These are phyloP conservation scores for Entophlyctis helioformis DNA, from an alignment of 192 early-diverging fungal genomes.

Conservation along the genomic window DNA sequence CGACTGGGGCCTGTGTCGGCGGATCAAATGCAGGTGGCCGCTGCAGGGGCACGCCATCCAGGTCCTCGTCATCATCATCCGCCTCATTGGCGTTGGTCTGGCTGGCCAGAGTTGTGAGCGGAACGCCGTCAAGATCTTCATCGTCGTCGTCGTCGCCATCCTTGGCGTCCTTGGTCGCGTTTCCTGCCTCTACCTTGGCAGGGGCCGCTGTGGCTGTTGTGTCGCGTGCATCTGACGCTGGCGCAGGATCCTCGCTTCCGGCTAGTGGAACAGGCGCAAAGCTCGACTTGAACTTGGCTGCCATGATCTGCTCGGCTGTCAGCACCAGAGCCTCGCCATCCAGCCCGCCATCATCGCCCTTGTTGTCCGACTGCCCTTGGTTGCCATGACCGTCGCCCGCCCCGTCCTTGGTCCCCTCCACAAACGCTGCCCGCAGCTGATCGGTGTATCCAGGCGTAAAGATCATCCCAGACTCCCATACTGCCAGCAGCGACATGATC, in stretches of 20 bases:
- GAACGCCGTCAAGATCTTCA: slow-evolving; percentile 2
- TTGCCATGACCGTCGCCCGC: neutral
- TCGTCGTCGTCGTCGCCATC: neutral
- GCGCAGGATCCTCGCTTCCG: too few relatives aligned
- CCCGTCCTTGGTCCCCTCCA: slow-evolving; percentile 17
- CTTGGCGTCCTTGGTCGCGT: neutral
- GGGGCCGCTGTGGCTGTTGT: neutral
- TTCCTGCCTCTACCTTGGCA: neutral
- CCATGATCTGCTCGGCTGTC: neutral
- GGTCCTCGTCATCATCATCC: slow-evolving; percentile 24
- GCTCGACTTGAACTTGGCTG: neutral
- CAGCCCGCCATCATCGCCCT: neutral
- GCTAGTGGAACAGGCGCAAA: neutral
- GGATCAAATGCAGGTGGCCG: too few relatives aligned
- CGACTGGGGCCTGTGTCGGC: too few relatives aligned
- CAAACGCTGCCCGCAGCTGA: slow-evolving; percentile 36
- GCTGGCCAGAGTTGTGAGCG: too few relatives aligned
- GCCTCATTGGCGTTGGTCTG: slow-evolving; percentile 11
- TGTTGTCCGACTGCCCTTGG: neutral
- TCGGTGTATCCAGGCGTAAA: slow-evolving; percentile 61
- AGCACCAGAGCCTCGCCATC: neutral
- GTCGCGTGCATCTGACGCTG: too few relatives aligned
- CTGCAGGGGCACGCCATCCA: slow-evolving; percentile 36
- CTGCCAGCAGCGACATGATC: slow-evolving; percentile 53
- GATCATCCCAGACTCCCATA: slow-evolving; percentile 87